A percentile compares a stretch with the other conserved stretches of the same genome.
phyloP scores from a whole-genome alignment of 176 grass and related monocot genomes.

The Juncus inflexus region DNA sequence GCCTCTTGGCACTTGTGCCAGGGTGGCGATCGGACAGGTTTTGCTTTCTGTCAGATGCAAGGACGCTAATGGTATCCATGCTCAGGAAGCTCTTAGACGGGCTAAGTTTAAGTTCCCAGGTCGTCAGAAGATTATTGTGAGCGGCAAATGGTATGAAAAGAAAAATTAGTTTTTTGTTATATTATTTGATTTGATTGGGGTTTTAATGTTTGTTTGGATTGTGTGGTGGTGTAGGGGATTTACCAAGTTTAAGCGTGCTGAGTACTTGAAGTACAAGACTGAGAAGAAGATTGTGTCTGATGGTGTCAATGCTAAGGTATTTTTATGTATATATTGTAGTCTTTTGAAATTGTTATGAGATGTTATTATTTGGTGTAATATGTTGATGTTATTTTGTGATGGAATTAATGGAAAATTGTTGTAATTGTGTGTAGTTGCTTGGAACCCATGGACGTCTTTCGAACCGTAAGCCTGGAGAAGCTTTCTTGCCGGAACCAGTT shows the following conservation, averaged over 20 bases:
- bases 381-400: neutral
- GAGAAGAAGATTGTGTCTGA: conserved; percentile 9
- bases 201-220: too few species aligned
- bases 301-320: conserved; percentile 15
- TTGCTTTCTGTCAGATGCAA: conserved; percentile 42
- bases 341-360: too few species aligned
- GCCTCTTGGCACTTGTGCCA: conserved; percentile 42
- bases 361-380: neutral
- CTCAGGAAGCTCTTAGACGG: conserved; percentile 32
- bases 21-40: conserved; percentile 39
- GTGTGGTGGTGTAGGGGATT: conserved; percentile 19
- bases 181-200: neutral
- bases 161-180: neutral
- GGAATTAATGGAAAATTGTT: neutral
- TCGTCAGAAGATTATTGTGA: conserved; percentile 33
- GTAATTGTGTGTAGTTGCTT: conserved; percentile 2
- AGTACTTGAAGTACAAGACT: conserved; percentile 25
- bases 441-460: conserved; percentile 7
- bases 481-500: neutral
- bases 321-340: too few species aligned
- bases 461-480: neutral
- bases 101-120: conserved; percentile 52
- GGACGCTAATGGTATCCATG: conserved; percentile 34
- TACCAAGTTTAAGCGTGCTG: conserved; percentile 19
- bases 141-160: conserved; percentile 33